A percentile compares a stretch with the other conserved stretches of the same genome.
Evolutionary conservation across 805 yeast species (phyloP).

Genomic region (Ascoidea tarda): DNA sequence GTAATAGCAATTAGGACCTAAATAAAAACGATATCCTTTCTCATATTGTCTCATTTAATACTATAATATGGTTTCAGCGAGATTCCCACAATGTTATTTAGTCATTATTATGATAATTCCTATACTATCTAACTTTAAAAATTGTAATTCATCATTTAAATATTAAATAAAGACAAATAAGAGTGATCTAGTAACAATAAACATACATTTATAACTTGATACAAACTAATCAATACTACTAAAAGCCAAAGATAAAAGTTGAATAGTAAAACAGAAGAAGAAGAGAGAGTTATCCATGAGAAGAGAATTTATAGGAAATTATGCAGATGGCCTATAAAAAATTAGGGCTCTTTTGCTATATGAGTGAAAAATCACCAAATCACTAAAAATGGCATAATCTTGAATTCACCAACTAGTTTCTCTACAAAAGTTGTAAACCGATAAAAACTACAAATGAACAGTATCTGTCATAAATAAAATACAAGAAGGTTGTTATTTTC

Average conservation of each 20-base stretch:
- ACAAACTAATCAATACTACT: not conserved
- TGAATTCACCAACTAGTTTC: not conserved
- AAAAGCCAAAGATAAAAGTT: not conserved
- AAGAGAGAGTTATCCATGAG: not conserved
- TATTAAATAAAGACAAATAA: not conserved
- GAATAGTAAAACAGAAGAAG: too few relatives aligned
- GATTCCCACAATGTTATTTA: constrained; percentile 15
- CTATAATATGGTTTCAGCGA: constrained; percentile 7
- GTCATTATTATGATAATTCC: constrained; percentile 20
- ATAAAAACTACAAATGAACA: not conserved
- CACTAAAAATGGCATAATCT: too few relatives aligned
- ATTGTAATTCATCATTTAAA: constrained; percentile 11
- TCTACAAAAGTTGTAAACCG: not conserved
- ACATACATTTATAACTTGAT: not conserved
- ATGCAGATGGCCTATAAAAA: not conserved
- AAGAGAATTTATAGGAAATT: not conserved
- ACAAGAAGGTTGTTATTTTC: not conserved
- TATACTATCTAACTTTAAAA: constrained; percentile 31
- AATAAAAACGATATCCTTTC: not conserved
- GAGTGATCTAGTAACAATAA: not conserved
- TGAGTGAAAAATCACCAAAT: not conserved
- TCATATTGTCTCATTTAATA: not conserved
- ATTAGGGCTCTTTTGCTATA: not conserved
- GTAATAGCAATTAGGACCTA: not conserved
- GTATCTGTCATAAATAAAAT: not conserved